These are phyloP conservation scores for Cercospora berteroae DNA, from an alignment of 2,329 filamentous ascomycete genomes.

Conservation along the genomic window DNA sequence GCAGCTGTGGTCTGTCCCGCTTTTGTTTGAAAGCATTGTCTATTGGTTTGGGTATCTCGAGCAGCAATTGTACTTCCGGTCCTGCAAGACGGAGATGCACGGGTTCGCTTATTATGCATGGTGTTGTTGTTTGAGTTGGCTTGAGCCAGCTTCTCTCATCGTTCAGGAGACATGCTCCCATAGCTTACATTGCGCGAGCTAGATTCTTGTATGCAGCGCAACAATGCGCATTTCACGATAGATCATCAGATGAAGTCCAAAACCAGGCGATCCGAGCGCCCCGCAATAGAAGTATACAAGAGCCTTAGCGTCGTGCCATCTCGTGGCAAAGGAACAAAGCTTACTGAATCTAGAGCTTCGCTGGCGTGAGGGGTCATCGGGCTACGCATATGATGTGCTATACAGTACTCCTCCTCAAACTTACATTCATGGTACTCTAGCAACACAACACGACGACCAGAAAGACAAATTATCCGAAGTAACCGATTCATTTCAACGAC, in stretches of 20 bases:
- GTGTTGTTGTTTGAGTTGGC: conserved; percentile 7
- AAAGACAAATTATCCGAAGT: background rate
- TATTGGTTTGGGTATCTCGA: background rate
- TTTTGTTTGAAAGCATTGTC: background rate
- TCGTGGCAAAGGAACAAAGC: conserved; percentile 2
- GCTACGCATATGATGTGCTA: background rate
- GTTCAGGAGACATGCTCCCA: conserved; percentile 8
- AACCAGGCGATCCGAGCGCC: background rate
- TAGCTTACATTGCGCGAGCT: conserved; percentile 7
- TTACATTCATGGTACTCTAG: no score
- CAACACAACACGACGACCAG: background rate
- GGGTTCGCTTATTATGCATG: background rate
- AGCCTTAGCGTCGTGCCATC: background rate
- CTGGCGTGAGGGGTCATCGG: background rate
- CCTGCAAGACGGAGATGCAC: background rate
- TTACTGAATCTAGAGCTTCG: background rate
- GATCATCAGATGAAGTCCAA: background rate
- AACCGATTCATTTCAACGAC: background rate
- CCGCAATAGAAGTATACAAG: background rate
- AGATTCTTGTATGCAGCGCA: background rate
- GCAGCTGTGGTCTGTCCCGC: background rate
- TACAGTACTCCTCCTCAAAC: background rate
- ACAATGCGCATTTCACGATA: background rate
- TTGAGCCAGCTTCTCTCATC: conserved; percentile 6
- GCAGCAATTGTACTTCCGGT: background rate